Evolutionary conservation across 805 yeast genomes (phyloP).

Genomic region (Cephaloascus fragrans): DNA sequence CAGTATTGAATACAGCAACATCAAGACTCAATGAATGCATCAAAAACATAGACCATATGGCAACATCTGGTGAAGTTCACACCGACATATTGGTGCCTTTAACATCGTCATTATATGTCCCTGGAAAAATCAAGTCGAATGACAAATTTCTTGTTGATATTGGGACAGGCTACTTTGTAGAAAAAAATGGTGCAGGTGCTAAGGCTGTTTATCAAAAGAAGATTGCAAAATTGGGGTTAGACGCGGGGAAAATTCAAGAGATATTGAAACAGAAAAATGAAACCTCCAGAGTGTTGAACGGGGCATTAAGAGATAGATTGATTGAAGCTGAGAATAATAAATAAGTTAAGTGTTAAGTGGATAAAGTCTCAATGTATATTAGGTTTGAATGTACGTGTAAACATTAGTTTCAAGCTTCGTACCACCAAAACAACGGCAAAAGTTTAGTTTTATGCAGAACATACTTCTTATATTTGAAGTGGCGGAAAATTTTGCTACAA

Average conservation of each 20-base stretch:
- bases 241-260: slow-evolving; percentile 61
- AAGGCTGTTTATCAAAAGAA: slow-evolving; percentile 63
- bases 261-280: slow-evolving; percentile 70
- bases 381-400: no score
- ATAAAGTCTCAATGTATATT: no score
- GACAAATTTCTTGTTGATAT: slow-evolving; percentile 80
- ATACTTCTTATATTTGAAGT: no score
- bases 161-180: slow-evolving; percentile 94
- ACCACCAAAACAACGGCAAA: no score
- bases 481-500: no score
- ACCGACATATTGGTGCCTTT: slow-evolving; percentile 71
- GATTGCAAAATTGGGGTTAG: slow-evolving; percentile 60
- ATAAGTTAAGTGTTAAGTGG: no score
- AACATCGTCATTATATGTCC: slow-evolving; percentile 81
- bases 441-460: no score
- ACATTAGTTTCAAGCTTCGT: no score
- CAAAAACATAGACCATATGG: slow-evolving; percentile 50
- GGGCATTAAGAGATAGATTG: slow-evolving; percentile 44
- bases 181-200: slow-evolving; percentile 62
- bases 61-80: slow-evolving; percentile 24
- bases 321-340: no score
- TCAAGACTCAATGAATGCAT: slow-evolving; percentile 75
- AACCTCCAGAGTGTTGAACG: slow-evolving; percentile 51
- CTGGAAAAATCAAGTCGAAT: slow-evolving; percentile 63
- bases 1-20: slow-evolving; percentile 77